Evolutionary conservation across 257 asterid genomes (phyloP).

Genomic region (Nicotiana paniculata): DNA sequence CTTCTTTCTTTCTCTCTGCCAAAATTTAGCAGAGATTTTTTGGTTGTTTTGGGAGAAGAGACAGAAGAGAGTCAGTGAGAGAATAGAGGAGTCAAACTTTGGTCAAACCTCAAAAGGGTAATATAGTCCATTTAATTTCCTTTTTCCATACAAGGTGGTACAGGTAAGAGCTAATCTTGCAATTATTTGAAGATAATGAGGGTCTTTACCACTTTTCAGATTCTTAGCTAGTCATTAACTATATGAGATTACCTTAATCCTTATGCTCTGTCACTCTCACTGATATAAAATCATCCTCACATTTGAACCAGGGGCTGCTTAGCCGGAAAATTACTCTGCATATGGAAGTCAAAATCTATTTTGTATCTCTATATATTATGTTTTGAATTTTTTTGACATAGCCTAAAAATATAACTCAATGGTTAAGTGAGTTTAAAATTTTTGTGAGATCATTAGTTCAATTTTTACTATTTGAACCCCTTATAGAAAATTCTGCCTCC

Average conservation of each 20-base stretch:
- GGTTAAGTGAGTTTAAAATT: too few relatives aligned
- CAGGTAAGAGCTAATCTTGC: conserved; percentile 3
- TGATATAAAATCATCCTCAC: neutral
- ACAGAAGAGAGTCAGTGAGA: conserved; percentile 31
- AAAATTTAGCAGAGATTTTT: conserved; percentile 26
- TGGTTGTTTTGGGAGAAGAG: conserved; percentile 13
- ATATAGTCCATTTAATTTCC: neutral
- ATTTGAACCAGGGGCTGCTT: too few relatives aligned
- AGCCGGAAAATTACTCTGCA: too few relatives aligned
- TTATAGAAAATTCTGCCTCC: too few relatives aligned
- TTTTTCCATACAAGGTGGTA: neutral
- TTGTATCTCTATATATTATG: too few relatives aligned
- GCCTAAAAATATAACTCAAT: too few relatives aligned
- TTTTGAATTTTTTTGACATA: too few relatives aligned
- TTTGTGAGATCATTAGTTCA: too few relatives aligned
- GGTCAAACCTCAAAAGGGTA: conserved; percentile 22
- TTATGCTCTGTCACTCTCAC: neutral
- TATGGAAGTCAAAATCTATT: too few relatives aligned
- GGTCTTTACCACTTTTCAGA: conserved; percentile 23
- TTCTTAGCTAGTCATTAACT: neutral
- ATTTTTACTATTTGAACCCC: too few relatives aligned
- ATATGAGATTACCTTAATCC: neutral
- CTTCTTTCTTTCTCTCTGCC: conserved; percentile 11
- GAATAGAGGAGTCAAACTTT: conserved; percentile 68
- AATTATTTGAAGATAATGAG: conserved; percentile 39